Evolutionary conservation across 2,329 filamentous ascomycete genomes (phyloP).

Genomic region (Didymella keratinophila): DNA sequence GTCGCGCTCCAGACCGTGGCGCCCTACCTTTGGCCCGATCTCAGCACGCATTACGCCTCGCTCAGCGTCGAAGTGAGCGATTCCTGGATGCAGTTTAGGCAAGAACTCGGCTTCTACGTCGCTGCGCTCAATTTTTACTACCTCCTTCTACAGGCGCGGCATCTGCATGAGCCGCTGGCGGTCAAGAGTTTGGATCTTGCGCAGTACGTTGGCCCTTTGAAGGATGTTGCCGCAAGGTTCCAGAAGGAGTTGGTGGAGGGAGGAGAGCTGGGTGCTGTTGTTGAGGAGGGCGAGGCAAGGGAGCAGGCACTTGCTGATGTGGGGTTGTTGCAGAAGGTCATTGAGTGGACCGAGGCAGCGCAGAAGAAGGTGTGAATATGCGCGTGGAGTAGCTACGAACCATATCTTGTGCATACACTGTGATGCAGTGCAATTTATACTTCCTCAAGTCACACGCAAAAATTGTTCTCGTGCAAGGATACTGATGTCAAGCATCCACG

Average conservation of each 20-base stretch:
- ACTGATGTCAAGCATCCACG: no score
- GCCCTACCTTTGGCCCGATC: conserved; percentile 61
- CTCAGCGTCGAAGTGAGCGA: conserved; percentile 30
- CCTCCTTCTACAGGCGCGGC: conserved; percentile 60
- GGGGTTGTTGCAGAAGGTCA: conserved; percentile 46
- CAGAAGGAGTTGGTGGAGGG: conserved; percentile 46
- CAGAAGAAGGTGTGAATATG: not conserved
- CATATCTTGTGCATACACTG: not conserved
- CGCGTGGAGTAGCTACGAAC: not conserved
- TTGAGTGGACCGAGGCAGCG: conserved; percentile 38
- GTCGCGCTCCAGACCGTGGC: conserved; percentile 58
- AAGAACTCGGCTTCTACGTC: conserved; percentile 63
- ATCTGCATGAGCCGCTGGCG: conserved; percentile 57
- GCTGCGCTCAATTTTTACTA: conserved; percentile 67
- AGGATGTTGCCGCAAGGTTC: conserved; percentile 49
- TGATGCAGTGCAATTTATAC: not conserved
- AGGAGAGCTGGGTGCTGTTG: conserved; percentile 47
- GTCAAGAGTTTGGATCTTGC: conserved; percentile 55
- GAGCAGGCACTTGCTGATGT: conserved; percentile 47
- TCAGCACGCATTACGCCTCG: conserved; percentile 52
- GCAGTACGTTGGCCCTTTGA: conserved; percentile 55
- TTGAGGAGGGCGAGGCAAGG: conserved; percentile 46
- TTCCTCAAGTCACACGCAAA: not conserved
- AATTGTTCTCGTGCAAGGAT: not conserved
- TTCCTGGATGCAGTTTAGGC: conserved; percentile 57